Percentiles rank a stretch among this genome's conserved stretches.
Conservation (phyloP, 192 early-diverging fungal species). For the Rhizophlyctis rosea region DNA sequence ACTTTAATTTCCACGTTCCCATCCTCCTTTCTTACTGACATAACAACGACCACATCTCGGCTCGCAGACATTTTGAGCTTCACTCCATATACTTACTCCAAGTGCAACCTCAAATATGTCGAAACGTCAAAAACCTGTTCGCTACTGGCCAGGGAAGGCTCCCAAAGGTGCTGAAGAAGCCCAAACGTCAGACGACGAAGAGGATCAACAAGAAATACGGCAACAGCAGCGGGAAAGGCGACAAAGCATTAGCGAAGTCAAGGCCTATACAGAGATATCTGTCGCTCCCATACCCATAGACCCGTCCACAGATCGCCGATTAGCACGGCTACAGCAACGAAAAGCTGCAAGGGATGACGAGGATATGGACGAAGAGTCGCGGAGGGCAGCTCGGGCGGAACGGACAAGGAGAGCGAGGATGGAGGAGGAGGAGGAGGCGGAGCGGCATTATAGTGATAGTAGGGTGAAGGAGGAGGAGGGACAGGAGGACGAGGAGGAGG, state of each 20-base stretch:
- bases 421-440: slow-evolving; percentile 18
- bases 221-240: neutral
- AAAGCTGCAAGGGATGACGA: slow-evolving; percentile 1
- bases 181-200: slow-evolving; percentile 12
- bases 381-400: slow-evolving; percentile 3
- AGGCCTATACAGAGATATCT: neutral
- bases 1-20: too few species aligned
- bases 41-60: too few species aligned
- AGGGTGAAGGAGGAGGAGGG: neutral
- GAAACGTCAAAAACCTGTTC: slow-evolving; percentile 22
- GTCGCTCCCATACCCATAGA: slow-evolving; percentile 6
- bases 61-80: too few species aligned
- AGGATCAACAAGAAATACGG: slow-evolving; percentile 9
- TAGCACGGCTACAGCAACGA: slow-evolving; percentile 20
- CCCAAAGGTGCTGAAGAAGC: slow-evolving; percentile 13
- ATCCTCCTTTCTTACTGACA: too few species aligned
- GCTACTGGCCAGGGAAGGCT: slow-evolving; percentile 48
- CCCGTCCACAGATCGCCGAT: slow-evolving; percentile 20
- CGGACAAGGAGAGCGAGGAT: neutral
- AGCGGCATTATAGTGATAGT: slow-evolving; percentile 7
- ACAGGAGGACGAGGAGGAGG: slow-evolving; percentile 48
- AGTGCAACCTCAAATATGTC: neutral
- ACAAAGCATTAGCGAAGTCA: slow-evolving; percentile 1
- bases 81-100: too few species aligned
- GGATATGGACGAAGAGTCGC: slow-evolving; percentile 16